These are phyloP conservation scores for Pseudogymnoascus sp. DNA, from an alignment of 2,329 filamentous ascomycete species.

Conservation along the genomic window DNA sequence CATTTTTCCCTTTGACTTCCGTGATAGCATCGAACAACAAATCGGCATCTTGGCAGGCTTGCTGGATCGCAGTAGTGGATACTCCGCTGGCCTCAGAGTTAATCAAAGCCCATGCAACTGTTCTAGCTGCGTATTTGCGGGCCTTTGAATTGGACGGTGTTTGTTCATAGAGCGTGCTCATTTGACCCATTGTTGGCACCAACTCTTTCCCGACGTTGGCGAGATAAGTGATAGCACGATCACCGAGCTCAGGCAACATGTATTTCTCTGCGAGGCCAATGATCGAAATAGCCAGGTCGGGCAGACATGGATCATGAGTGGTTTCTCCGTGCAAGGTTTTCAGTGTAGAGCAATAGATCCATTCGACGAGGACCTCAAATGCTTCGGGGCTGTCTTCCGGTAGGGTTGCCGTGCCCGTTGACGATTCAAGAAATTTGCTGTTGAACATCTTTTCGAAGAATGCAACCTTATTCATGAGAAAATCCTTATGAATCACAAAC, in stretches of 20 bases:
- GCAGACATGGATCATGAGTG: no score
- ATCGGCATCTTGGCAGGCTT: neutral
- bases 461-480: conserved; percentile 11
- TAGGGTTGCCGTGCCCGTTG: neutral
- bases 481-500: conserved; percentile 12
- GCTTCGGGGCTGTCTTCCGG: conserved; percentile 13
- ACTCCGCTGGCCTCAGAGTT: neutral
- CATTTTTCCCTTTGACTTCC: neutral
- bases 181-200: neutral
- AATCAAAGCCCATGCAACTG: neutral
- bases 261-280: conserved; percentile 8
- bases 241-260: conserved; percentile 10
- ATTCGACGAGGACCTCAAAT: conserved; percentile 15
- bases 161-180: neutral
- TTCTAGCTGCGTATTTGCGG: neutral
- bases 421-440: conserved; percentile 12
- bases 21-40: neutral
- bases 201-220: neutral
- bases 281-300: neutral
- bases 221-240: neutral
- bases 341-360: conserved; percentile 11
- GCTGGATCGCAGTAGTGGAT: neutral
- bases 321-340: neutral
- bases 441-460: conserved; percentile 18
- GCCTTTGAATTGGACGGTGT: neutral